Percentiles rank a stretch among this genome's conserved stretches.
Conservation (phyloP, 495 filamentous ascomycete genomes). For the Lasiosphaeriaceae sp. region DNA sequence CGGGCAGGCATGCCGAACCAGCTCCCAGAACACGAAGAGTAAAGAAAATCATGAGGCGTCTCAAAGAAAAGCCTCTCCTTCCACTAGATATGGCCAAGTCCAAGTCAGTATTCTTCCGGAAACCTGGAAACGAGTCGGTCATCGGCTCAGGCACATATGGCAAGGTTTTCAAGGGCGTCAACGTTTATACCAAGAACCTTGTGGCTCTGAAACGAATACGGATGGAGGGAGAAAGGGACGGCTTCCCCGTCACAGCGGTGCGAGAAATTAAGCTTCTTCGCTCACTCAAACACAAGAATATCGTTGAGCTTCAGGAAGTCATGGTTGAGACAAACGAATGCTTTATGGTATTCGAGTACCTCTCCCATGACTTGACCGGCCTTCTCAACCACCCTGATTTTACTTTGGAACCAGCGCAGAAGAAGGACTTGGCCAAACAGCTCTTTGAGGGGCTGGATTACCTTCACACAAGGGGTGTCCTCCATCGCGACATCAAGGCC, state of each 20-base stretch:
- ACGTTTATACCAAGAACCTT: conserved; percentile 86
- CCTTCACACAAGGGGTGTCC: conserved; percentile 86
- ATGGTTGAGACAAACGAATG: conserved; percentile 99
- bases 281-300: conserved; percentile 84
- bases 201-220: conserved; percentile 87
- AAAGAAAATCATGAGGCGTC: conserved; percentile 64
- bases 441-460: conserved; percentile 94
- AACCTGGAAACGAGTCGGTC: conserved; percentile 91
- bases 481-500: conserved; percentile 94
- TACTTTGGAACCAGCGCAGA: conserved; percentile 77
- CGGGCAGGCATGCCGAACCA: conserved; percentile 28
- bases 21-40: conserved; percentile 53
- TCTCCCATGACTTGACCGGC: conserved; percentile 76
- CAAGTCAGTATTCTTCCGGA: conserved; percentile 85
- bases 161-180: conserved; percentile 97
- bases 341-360: conserved; percentile 99
- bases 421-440: conserved; percentile 90
- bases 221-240: conserved; percentile 95
- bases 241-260: conserved; percentile 94
- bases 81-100: conserved; percentile 66
- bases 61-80: conserved; percentile 68
- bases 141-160: conserved; percentile 92
- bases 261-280: conserved; percentile 96
- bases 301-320: conserved; percentile 85
- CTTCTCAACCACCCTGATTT: conserved; percentile 91